Base-by-base conservation (phyloP, 352 stramenopile species). In the Phytophthora brassicae region DNA sequence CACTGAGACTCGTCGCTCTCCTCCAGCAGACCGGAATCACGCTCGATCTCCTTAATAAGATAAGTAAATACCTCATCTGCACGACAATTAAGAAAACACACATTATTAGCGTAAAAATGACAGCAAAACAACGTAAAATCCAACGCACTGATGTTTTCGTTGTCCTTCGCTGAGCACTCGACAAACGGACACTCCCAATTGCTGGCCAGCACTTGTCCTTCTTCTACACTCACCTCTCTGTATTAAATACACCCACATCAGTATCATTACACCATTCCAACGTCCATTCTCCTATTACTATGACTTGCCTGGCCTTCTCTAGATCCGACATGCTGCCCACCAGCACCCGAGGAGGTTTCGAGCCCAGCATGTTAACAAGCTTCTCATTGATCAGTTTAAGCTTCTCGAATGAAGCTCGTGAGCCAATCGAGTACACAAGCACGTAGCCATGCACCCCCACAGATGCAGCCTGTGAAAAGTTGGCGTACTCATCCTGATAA, bases 281-380 rank as follows among this genome's bases (percentile, higher is more conserved):
- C 17, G 38, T 24, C 19, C 17, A 35, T 33, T 12, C 20, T 6
- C 31, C 28, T 22, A 13, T 14, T 2, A 6, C 35, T 42, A 7
- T 41, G 36, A 64, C 85, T 64, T 88, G 79, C 77, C 95, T 85
- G 70, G 91, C 89, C 60, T 86, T 86, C 53, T 96, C 90, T 62
- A 98, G 75, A 82, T 98, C 95, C 43, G 88, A 96, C 91, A 98
- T 98, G 69, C 87, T 97, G 28, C 92, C 95, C 6, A 98, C 91
- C 11, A 98, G 72, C 36, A 98, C 92, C n/a, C 95, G 90, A 12
- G 94, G 94, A 1, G 91, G 92, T 28, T 91, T 87, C 54, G 96
- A 97, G 16, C 95, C 94, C 19, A 98, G 77, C 68, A 97, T 95
- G 70, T 97, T 97, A 16, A 98, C 68, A 7, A 98, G 77, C 53